These are phyloP conservation scores for Cutaneotrichosporon cutaneum DNA, from an alignment of 1,284 basidiomycete genomes.

Conservation along the genomic window DNA sequence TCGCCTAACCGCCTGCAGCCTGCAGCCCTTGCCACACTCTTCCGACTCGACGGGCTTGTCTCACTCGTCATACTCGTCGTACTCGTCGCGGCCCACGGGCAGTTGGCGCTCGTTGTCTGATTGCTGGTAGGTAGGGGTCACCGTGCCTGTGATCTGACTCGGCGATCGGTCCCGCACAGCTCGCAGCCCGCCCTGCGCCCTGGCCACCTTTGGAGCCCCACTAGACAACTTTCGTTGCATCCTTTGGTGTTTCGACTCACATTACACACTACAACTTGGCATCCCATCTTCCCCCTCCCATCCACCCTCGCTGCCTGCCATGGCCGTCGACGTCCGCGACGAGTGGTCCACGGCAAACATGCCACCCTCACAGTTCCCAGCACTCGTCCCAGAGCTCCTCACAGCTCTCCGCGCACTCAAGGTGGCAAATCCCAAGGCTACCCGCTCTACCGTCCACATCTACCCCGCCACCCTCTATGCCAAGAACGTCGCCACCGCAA, in stretches of 20 bases:
- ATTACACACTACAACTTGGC: neutral
- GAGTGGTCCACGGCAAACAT: neutral
- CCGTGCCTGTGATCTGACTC: too few species aligned
- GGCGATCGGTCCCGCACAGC: too few species aligned
- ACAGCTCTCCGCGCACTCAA: slow-evolving; percentile 36
- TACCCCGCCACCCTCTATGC: slow-evolving; percentile 45
- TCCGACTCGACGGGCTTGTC: too few species aligned
- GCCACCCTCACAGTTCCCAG: slow-evolving; percentile 23
- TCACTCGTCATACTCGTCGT: too few species aligned
- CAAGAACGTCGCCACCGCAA: slow-evolving; percentile 9
- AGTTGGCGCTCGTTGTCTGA: too few species aligned
- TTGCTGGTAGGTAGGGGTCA: too few species aligned
- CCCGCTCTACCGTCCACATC: slow-evolving; percentile 38
- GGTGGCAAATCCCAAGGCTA: slow-evolving; percentile 41
- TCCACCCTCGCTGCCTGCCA: neutral
- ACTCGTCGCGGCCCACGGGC: too few species aligned
- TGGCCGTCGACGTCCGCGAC: neutral
- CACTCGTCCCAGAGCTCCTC: slow-evolving; percentile 37
- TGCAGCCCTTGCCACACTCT: too few species aligned
- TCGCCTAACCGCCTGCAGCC: too few species aligned
- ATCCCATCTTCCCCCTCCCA: neutral
- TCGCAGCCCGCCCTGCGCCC: too few species aligned
- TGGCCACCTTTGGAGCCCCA: too few species aligned
- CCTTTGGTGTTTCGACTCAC: neutral
- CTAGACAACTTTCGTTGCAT: too few species aligned